Evolutionary conservation across 345 rosid genomes (phyloP), one percentile per base, ranked within the genome.

Genomic region (Gossypium stocksii): DNA sequence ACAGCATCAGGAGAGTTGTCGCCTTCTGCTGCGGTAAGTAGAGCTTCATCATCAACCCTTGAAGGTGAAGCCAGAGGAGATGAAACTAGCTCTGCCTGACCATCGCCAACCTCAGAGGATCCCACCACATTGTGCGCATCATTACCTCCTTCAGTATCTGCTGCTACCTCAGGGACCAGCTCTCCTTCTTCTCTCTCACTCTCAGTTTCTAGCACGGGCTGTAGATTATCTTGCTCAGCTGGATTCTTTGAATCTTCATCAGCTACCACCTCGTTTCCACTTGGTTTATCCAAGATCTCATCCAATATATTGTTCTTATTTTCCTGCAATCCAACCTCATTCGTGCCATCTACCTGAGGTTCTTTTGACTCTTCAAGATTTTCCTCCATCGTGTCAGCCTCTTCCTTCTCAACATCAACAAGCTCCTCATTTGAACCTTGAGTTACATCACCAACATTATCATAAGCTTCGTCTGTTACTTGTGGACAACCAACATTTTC

Each of bases 141-240:
- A 3, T 76, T 76, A 46, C 74, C 80, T 9, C 83, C 96, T 34
- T 89, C 97, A 9, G 61, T 82, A 68, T 93, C 99, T 46, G 83
- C 96, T 25, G 84, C 72, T n/a, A 79, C 78, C 73, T 91, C 98
- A 27, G 89, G 82, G 52, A 81, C 71, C 58, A 89, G 76, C 82
- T 94, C 99, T 69, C 98, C 98, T 76, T 95, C 99, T 88, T 91
- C 99, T 78, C 80, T 90, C 77, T 95, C 99, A 13, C 84, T 82
- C 62, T 88, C 94, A 45, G 74, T 66, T 38, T 88, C 94, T 77
- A 80, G 48, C n/a, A 56, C 49, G 17, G 64, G 66, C 57, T 83
- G 87, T 74, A 80, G 88, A 75, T 78, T 80, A n/a, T 87, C 92
- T 76, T 81, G 88, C 53, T 80, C 89, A 34, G 71, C 64, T 70